phyloP scores from a whole-genome alignment of 805 yeast genomes.

The Ogataea pignaliae region DNA sequence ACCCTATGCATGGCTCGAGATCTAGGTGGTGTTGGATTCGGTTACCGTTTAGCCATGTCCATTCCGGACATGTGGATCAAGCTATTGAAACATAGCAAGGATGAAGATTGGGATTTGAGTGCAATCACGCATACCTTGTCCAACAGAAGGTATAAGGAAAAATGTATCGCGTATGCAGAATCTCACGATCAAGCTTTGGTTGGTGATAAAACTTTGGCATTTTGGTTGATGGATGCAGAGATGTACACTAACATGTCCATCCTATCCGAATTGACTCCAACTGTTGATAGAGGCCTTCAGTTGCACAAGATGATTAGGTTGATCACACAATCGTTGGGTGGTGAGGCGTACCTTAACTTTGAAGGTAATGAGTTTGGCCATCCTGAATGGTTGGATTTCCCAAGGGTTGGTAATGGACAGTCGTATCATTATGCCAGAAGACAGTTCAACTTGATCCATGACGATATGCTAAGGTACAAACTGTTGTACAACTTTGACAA shows the following conservation, averaged over 20 bases:
- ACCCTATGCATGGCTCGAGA: conserved; percentile 74
- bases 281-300: conserved; percentile 84
- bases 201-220: conserved; percentile 94
- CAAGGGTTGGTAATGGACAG: conserved; percentile 81
- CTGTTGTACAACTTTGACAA: conserved; percentile 77
- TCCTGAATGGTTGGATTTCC: conserved; percentile 98
- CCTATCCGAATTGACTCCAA: conserved; percentile 65
- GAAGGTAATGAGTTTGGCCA: conserved; percentile 99
- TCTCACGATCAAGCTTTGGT: conserved; percentile 97
- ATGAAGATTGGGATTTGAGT: conserved; percentile 91
- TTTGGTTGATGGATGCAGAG: conserved; percentile 98
- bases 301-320: conserved; percentile 89
- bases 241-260: conserved; percentile 95
- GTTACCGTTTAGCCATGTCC: conserved; percentile 94
- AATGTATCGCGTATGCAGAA: conserved; percentile 88
- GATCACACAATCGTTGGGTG: conserved; percentile 86
- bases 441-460: conserved; percentile 84
- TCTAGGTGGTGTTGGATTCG: conserved; percentile 89
- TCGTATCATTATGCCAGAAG: conserved; percentile 93
- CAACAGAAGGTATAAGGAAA: conserved; percentile 83
- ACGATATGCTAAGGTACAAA: conserved; percentile 73
- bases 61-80: conserved; percentile 99
- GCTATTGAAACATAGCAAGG: conserved; percentile 72
- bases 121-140: conserved; percentile 75
- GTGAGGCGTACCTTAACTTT: conserved; percentile 92